These are phyloP conservation scores for Daldinia bambusicola DNA, from an alignment of 495 filamentous ascomycete species.

Conservation along the genomic window DNA sequence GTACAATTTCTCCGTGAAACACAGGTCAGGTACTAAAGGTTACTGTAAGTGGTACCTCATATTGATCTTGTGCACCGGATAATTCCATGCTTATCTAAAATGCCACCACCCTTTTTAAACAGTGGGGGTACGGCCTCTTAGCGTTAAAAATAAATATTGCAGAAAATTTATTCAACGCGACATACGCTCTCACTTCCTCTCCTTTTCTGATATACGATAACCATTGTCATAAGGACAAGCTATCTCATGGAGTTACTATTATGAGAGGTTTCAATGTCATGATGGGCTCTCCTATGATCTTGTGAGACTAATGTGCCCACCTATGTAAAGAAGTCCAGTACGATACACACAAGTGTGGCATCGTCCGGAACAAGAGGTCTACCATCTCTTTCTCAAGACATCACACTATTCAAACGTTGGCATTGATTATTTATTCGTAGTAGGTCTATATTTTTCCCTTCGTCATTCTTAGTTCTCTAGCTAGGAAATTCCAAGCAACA, in stretches of 20 bases:
- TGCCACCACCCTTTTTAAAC: background rate
- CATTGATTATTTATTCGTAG: too few species aligned
- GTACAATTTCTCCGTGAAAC: too few species aligned
- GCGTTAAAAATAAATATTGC: constrained; percentile 1
- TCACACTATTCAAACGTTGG: background rate
- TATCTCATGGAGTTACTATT: background rate
- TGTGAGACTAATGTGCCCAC: background rate
- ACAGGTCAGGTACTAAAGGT: too few species aligned
- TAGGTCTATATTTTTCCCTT: background rate
- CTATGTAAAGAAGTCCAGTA: background rate
- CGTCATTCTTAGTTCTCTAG: background rate
- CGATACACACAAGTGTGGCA: background rate
- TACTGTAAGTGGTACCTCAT: too few species aligned
- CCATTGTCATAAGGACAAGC: background rate
- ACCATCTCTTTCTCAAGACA: background rate
- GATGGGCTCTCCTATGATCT: background rate
- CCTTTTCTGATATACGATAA: background rate
- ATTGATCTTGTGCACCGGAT: background rate
- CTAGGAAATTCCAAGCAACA: constrained; percentile 11
- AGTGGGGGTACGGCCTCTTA: background rate
- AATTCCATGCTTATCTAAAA: background rate
- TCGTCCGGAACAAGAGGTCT: background rate
- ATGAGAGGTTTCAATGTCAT: background rate
- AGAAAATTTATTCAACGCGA: constrained; percentile 1
- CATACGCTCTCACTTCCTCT: background rate